phyloP scores from a whole-genome alignment of 2,329 filamentous ascomycete genomes.

The Rutstroemia sp. region DNA sequence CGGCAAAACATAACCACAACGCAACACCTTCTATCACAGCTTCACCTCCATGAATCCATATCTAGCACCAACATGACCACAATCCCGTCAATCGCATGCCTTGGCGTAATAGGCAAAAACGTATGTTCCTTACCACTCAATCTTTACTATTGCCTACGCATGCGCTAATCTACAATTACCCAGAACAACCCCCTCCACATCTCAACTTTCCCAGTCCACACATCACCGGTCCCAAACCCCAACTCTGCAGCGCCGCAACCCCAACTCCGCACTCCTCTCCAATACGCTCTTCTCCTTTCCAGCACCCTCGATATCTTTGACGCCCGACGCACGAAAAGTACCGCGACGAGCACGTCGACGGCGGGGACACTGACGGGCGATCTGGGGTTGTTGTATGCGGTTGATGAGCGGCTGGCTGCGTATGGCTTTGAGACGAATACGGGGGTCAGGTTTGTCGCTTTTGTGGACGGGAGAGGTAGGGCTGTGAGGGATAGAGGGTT shows the following conservation, averaged over 20 bases:
- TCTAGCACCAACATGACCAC: conserved; percentile 38
- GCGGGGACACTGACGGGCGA: conserved; percentile 74
- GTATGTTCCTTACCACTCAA: conserved; percentile 41
- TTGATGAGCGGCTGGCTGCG: conserved; percentile 86
- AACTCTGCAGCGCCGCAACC: conserved; percentile 66
- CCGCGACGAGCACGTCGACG: conserved; percentile 42
- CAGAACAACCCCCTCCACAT: conserved; percentile 97
- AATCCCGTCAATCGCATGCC: conserved; percentile 79
- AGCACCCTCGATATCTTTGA: conserved; percentile 92
- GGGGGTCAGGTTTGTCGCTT: conserved; percentile 79
- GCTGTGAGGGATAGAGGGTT: conserved; percentile 11
- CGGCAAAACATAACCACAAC: neutral
- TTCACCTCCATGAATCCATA: neutral
- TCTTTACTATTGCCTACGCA: neutral
- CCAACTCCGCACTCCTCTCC: conserved; percentile 72
- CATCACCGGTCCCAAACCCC: conserved; percentile 18
- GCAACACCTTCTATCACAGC: conserved; percentile 5
- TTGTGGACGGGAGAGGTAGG: conserved; percentile 83
- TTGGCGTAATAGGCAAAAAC: conserved; percentile 89
- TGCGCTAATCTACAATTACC: neutral
- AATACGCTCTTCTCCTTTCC: conserved; percentile 87
- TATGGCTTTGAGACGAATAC: conserved; percentile 98
- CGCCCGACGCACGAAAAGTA: conserved; percentile 65
- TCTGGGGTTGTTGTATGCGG: conserved; percentile 82
- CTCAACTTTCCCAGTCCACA: conserved; percentile 63